Conservation (phyloP, 441 rosid species). For the Aleurites moluccanus region DNA sequence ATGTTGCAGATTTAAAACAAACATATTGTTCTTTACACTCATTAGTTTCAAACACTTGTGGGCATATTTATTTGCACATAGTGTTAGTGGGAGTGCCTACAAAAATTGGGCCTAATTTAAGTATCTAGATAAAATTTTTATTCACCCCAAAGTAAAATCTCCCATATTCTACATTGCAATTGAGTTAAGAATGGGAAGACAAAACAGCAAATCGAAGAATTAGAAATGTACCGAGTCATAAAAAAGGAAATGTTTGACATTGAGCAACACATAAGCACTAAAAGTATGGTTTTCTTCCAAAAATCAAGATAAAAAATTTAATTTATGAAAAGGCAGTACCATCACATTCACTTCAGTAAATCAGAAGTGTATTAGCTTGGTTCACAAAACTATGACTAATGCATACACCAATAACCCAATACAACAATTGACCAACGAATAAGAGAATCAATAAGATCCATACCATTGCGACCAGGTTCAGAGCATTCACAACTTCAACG, state of each 20-base stretch:
- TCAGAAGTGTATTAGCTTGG: neutral
- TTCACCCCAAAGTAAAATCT: neutral
- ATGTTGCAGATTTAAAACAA: neutral
- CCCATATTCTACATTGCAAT: neutral
- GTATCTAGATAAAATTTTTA: neutral
- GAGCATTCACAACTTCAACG: slow-evolving; percentile 4
- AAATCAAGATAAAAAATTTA: neutral
- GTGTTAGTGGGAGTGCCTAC: neutral
- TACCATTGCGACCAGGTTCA: slow-evolving; percentile 13
- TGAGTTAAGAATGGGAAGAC: neutral
- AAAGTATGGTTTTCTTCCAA: neutral
- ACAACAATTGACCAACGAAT: neutral
- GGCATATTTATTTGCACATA: neutral
- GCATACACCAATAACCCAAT: neutral
- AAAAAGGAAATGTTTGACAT: neutral
- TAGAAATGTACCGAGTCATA: neutral
- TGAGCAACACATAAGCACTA: neutral
- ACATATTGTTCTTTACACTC: too few relatives aligned
- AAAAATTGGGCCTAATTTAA: neutral
- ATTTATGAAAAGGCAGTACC: neutral
- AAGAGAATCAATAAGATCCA: slow-evolving; percentile 23
- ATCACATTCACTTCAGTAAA: neutral
- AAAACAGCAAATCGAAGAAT: neutral
- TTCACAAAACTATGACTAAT: neutral
- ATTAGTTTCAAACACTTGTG: neutral